Evolutionary conservation across 1,284 basidiomycete genomes (phyloP), one percentile per base, ranked within the genome.

Genomic region (Mrakiaceae sp.): DNA sequence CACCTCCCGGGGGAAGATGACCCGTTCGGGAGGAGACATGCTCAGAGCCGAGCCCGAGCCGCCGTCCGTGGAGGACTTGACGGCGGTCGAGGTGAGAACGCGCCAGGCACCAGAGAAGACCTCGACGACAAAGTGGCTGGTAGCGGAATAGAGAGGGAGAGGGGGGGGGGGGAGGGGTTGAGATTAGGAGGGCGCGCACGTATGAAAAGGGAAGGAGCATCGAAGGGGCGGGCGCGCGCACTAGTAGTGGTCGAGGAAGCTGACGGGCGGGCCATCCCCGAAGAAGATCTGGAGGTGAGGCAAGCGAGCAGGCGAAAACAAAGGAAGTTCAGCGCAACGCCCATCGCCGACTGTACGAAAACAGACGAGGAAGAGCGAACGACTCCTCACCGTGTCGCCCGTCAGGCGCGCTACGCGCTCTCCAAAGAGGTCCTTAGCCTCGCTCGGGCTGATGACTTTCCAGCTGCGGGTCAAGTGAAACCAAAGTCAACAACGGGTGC

Each of bases 201-300:
- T 27, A 27, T 27, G 27, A 27, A 27, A 27, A 27, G 27, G 27
- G 27, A 27, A 27, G 27, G 27, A 27, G 27, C 27, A 27, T 27
- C 27, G 27, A 27, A 27, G 27, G 27, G 27, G 27, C 27, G 27
- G 27, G 27, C 27, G 27, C 27, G 50, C 55, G 14, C 5, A 58
- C 55, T 49, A 65, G 59, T 52, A 65, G 59, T 65, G 64, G n/a
- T 60, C 64, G 2, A 65, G 27, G 64, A 57, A 65, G 16, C 58
- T 54, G 47, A 42, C 43, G 9, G 53, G 64, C 12, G 64, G 59
- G 7, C 53, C 59, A 40, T 61, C 64, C 10, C 54, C 64, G 42
- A 62, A 65, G 54, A 65, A 53, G 8, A 62, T 39, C 59, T 65
- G 27, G 3, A 4, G 40, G 11, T 2, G 14, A 8, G 4, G 50